Base-by-base conservation (phyloP, 2,329 filamentous ascomycete species). In the Bipolaris victoriae region DNA sequence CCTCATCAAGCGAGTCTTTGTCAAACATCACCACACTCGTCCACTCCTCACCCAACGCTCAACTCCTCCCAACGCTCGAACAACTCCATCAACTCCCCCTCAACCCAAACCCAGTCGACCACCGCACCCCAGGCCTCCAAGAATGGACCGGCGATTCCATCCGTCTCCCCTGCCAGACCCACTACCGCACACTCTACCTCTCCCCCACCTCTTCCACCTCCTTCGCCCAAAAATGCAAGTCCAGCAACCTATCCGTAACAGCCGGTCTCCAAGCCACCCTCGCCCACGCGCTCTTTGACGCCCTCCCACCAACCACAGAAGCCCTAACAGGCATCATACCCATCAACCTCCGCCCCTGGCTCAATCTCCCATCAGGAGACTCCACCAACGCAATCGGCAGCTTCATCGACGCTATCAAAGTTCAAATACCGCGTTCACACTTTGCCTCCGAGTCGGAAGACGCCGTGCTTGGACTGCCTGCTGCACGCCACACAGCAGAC, bases 1-100 rank as follows among this genome's bases (percentile, higher is more conserved):
- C 54, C 18, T 33, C 22, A 1, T 40, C 39, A 1, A 26, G 44
- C 3, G 15, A 29, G 13, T 55, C 76, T 13, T 29, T 53, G 9
- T 52, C 71, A 13, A 20, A 33, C 24, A 11, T 1, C 5, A 26
- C 3, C 31, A 15, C 48, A 36, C 1, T 47, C 3, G 11, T 55
- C 22, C 6, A 36, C 9, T 2, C 35, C 5, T 29, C 55, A 11
- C 16, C 37, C 13, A 20, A 41, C 5, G 33, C n/a, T 6, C 4
- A 72, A 0, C 66, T 81, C 2, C 64, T 79, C 1, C 76, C 76
- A 2, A 72, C 71, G n/a, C 61, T 80, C 7, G 79, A 80, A 50
- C 63, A 62, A 7, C 49, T 77, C 3, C 77, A 78, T 46, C 69
- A 76, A 4, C 68, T 79, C 16, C 65, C 73, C 3, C 44, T 77